Conservation (phyloP, 306 rosid species). For the Arachis stenosperma region DNA sequence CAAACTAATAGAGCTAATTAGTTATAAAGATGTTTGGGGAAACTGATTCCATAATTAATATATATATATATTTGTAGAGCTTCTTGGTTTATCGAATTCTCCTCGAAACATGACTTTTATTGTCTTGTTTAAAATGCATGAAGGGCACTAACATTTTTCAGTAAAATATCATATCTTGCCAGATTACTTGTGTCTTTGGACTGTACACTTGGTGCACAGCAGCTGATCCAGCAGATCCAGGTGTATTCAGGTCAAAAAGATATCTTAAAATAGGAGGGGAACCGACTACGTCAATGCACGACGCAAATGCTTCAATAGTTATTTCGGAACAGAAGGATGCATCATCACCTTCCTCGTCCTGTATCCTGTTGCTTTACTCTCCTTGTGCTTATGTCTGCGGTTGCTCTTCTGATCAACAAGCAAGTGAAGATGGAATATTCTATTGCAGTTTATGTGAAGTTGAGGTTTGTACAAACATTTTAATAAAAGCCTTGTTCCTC, state of each 20-base stretch:
- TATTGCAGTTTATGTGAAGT: slow-evolving; percentile 98
- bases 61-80: not conserved
- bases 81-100: slow-evolving; percentile 12
- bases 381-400: slow-evolving; percentile 75
- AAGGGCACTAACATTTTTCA: slow-evolving; percentile 29
- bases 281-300: slow-evolving; percentile 65
- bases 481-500: not conserved
- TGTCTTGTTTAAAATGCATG: not conserved
- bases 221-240: slow-evolving; percentile 95
- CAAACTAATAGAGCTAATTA: not conserved
- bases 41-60: not conserved
- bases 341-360: slow-evolving; percentile 50
- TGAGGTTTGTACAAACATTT: slow-evolving; percentile 70
- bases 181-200: slow-evolving; percentile 88
- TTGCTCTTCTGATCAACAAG: slow-evolving; percentile 60
- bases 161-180: slow-evolving; percentile 44
- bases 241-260: slow-evolving; percentile 92
- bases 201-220: slow-evolving; percentile 98
- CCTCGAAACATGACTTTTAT: not conserved
- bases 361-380: slow-evolving; percentile 61
- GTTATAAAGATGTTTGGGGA: not conserved
- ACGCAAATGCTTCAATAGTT: slow-evolving; percentile 56
- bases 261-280: slow-evolving; percentile 72
- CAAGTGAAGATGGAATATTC: slow-evolving; percentile 96
- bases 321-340: slow-evolving; percentile 47